phyloP scores from a whole-genome alignment of 768 basidiomycete species.

The Russula griseocarnosa region DNA sequence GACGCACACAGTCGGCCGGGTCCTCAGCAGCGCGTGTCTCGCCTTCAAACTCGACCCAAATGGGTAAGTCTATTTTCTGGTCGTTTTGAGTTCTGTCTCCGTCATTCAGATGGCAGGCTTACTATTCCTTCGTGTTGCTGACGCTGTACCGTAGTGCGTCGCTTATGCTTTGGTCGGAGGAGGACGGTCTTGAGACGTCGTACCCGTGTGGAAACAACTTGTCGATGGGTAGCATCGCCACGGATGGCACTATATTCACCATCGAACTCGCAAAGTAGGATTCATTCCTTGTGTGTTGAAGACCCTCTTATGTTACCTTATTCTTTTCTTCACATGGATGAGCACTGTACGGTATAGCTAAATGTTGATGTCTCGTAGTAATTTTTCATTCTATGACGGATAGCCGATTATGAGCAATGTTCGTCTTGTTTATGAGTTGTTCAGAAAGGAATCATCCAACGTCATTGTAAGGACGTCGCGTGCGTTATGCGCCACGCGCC shows the following conservation, averaged over 20 bases:
- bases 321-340: neutral
- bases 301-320: too few species aligned
- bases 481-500: too few species aligned
- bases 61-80: constrained; percentile 2
- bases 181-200: constrained; percentile 13
- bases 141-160: constrained; percentile 6
- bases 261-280: constrained; percentile 21
- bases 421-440: too few species aligned
- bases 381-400: neutral
- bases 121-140: neutral
- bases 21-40: constrained; percentile 21
- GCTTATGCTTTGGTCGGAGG: constrained; percentile 11
- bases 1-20: constrained; percentile 19
- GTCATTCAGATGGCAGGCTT: neutral
- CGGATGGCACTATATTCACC: constrained; percentile 7
- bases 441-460: too few species aligned
- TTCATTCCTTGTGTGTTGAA: neutral
- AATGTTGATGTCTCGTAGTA: neutral
- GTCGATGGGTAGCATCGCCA: constrained; percentile 18
- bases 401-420: too few species aligned
- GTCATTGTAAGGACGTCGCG: too few species aligned
- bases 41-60: constrained; percentile 12
- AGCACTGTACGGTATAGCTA: neutral
- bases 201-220: constrained; percentile 8
- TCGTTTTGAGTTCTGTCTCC: neutral